Evolutionary conservation across 2,329 filamentous ascomycete species (phyloP), one percentile per base, ranked within the genome.

Genomic region (Hawksworthiomyces lignivorus): DNA sequence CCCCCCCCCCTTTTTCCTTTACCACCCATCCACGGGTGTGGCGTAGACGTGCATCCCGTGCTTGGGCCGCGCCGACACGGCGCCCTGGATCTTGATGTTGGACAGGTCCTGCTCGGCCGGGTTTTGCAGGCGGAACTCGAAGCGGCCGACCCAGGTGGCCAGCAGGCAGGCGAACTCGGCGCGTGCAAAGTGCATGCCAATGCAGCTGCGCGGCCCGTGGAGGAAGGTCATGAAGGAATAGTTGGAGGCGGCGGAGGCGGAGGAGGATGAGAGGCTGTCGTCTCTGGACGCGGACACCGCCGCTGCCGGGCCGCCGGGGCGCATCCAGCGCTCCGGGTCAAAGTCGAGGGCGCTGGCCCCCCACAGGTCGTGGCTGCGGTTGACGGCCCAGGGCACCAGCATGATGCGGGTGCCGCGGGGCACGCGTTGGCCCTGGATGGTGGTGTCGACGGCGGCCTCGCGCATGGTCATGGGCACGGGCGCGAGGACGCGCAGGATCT

Each of bases 151-250:
- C 71, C 84, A 79, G 8, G 77, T 73, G 18, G 87, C 88, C 35
- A 96, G 57, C 48, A 96, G 63, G 56, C 84, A 90, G 8, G 86
- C 87, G 61, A 95, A 85, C 67, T 96, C 90, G 1, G 82, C 78
- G 57, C 79, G 82, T 0, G 89, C 84, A 62, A 95, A 95, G 3
- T 70, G 70, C 60, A 81, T 75, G 0, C 88, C 89, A 52, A 95
- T 95, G 57, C 89, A 95, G 55, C 82, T 84, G 40, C 88, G 69
- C 2, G 88, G 87, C 0, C 89, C 89, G 57, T 94, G 87, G 45
- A 95, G 60, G 62, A 95, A 95, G 0, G 86, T 90, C 62, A 90
- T 58, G 53, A 84, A 81, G 1, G 81, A 75, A 57, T 83, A 94
- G 60, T 90, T 92, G 50, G 73, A 86, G 14, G 71, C 68, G 2